Evolutionary conservation across 2,329 filamentous ascomycete species (phyloP).

Genomic region (Tolypocladium tropicale): DNA sequence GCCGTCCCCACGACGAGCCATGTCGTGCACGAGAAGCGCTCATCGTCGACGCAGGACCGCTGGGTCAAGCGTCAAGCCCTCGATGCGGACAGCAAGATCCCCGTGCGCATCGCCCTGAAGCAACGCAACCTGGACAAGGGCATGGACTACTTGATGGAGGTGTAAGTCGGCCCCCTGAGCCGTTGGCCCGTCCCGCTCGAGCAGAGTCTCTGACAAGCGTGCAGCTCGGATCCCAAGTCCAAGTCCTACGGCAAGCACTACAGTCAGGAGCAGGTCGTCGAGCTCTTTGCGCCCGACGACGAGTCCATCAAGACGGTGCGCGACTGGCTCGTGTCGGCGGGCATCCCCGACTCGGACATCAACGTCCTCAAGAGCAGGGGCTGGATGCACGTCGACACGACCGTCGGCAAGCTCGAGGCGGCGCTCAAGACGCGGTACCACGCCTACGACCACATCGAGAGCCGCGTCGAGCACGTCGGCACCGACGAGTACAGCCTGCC

Average conservation of each 20-base stretch:
- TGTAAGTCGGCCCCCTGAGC: neutral
- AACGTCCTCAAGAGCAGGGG: neutral
- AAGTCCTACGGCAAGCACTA: neutral
- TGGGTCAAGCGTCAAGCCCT: neutral
- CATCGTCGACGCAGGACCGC: neutral
- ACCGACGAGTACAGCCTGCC: conserved; percentile 32
- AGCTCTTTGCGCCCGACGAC: neutral
- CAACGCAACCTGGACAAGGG: neutral
- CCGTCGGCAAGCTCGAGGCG: neutral
- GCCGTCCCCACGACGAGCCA: neutral
- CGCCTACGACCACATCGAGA: neutral
- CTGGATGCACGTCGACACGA: neutral
- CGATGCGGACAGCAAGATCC: neutral
- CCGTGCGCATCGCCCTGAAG: neutral
- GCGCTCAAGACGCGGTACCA: neutral
- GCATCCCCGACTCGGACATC: neutral
- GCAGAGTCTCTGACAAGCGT: neutral
- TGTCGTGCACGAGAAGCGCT: neutral
- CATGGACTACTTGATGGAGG: neutral
- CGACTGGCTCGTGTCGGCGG: neutral
- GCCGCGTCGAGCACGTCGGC: conserved; percentile 21
- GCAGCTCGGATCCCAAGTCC: neutral
- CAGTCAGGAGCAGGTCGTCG: neutral
- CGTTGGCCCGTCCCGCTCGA: neutral
- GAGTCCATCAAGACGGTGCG: neutral